Evolutionary conservation across 2,329 filamentous ascomycete genomes (phyloP).

Genomic region (Cercospora sesami): DNA sequence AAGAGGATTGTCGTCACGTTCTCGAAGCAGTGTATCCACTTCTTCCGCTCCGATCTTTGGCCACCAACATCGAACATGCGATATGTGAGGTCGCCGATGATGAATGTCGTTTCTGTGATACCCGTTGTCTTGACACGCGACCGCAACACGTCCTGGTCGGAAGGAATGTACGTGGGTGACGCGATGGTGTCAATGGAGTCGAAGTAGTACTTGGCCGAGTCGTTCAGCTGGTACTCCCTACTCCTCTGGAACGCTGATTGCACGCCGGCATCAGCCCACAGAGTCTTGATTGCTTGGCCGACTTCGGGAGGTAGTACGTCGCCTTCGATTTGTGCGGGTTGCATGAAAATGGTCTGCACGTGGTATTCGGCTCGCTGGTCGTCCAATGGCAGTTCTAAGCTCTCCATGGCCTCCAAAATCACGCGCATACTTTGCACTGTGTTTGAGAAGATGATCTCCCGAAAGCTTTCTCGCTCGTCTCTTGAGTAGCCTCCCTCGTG

Average conservation of each 20-base stretch:
- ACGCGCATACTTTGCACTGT: slow-evolving; percentile 70
- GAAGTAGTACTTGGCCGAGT: slow-evolving; percentile 97
- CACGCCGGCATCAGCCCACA: slow-evolving; percentile 91
- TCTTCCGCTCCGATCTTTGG: slow-evolving; percentile 94
- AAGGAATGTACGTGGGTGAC: slow-evolving; percentile 88
- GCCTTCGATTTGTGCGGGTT: slow-evolving; percentile 93
- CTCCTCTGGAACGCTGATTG: slow-evolving; percentile 95
- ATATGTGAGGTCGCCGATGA: slow-evolving; percentile 91
- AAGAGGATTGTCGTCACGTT: slow-evolving; percentile 97
- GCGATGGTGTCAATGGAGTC: slow-evolving; percentile 91
- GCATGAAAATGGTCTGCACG: slow-evolving; percentile 98
- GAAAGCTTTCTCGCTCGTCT: slow-evolving; percentile 72
- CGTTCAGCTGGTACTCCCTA: slow-evolving; percentile 93
- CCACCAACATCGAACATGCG: slow-evolving; percentile 98
- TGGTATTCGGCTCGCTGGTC: slow-evolving; percentile 94
- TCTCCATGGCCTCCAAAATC: slow-evolving; percentile 69
- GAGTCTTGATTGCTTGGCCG: slow-evolving; percentile 83
- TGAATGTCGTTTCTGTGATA: slow-evolving; percentile 96
- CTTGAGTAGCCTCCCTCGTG: slow-evolving; percentile 98
- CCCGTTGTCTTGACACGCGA: slow-evolving; percentile 97
- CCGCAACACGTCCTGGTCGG: slow-evolving; percentile 90
- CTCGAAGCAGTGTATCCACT: slow-evolving; percentile 99
- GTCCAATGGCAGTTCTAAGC: slow-evolving; percentile 75
- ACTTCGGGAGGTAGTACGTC: slow-evolving; percentile 93
- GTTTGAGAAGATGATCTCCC: slow-evolving; percentile 72